These are phyloP conservation scores for Echinochloa phyllopogon DNA, from an alignment of 176 grass and related monocot genomes.

Conservation along the genomic window DNA sequence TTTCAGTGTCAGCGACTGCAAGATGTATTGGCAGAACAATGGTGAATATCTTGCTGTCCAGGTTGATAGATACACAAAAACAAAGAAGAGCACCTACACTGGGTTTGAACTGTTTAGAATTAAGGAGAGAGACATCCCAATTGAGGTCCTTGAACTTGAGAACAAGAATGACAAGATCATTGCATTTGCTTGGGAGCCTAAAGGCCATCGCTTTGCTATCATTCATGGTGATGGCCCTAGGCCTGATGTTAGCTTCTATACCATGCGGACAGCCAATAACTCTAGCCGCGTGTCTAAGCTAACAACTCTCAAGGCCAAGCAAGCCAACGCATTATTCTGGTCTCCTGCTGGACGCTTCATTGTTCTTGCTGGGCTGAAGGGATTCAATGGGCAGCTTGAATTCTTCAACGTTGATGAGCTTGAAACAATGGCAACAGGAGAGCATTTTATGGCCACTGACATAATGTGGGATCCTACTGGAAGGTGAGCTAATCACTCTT, in stretches of 20 bases:
- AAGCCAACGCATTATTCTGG: slow-evolving; percentile 91
- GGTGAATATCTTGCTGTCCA: slow-evolving; percentile 95
- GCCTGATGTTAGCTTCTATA: slow-evolving; percentile 87
- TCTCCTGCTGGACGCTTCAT: slow-evolving; percentile 84
- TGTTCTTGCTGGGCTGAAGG: slow-evolving; percentile 89
- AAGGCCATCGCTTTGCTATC: slow-evolving; percentile 87
- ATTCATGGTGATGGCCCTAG: slow-evolving; percentile 89
- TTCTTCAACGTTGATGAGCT: slow-evolving; percentile 98
- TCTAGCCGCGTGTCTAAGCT: slow-evolving; percentile 76
- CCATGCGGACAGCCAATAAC: slow-evolving; percentile 66
- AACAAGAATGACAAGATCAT: slow-evolving; percentile 99
- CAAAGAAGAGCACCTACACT: slow-evolving; percentile 94
- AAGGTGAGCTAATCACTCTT: slow-evolving; percentile 54
- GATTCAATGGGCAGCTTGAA: slow-evolving; percentile 92
- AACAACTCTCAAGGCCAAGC: slow-evolving; percentile 83
- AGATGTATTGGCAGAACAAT: slow-evolving; percentile 93
- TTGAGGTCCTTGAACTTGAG: slow-evolving; percentile 95
- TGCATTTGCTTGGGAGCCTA: slow-evolving; percentile 96
- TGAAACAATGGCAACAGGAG: slow-evolving; percentile 91
- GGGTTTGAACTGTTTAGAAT: slow-evolving; percentile 96
- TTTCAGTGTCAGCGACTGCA: slow-evolving; percentile 93
- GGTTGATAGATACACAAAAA: slow-evolving; percentile 96
- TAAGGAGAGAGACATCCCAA: slow-evolving; percentile 94
- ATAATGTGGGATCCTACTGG: slow-evolving; percentile 97
- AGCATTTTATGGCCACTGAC: slow-evolving; percentile 97